These are phyloP conservation scores for Oryza meyeriana DNA, from an alignment of 176 grass and related monocot genomes.

Conservation along the genomic window DNA sequence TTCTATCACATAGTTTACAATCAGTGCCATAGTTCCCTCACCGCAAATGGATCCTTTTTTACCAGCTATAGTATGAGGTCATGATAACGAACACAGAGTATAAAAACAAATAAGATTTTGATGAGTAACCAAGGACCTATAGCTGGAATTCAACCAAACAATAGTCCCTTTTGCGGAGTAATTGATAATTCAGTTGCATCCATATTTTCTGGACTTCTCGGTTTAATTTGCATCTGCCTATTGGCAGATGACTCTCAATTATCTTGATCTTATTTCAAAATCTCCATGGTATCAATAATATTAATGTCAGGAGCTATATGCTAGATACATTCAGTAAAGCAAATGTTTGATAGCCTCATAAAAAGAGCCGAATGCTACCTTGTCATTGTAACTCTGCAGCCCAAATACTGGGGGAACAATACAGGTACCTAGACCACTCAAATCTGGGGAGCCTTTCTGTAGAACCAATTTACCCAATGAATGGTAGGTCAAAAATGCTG, in stretches of 20 bases:
- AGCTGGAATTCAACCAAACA: neutral
- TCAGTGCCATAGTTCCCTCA: neutral
- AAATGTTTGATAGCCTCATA: neutral
- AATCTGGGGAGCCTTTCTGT: slow-evolving; percentile 28
- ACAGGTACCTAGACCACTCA: neutral
- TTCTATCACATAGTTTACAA: neutral
- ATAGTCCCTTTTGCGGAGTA: neutral
- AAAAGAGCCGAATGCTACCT: slow-evolving; percentile 33
- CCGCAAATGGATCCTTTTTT: neutral
- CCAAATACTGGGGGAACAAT: slow-evolving; percentile 63
- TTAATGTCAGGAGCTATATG: neutral
- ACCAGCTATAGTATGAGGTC: neutral
- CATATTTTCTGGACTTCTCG: neutral
- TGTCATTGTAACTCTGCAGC: slow-evolving; percentile 66
- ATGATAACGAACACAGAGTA: neutral
- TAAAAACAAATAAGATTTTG: neutral
- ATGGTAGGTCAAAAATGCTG: slow-evolving; percentile 72
- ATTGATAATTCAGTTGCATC: neutral
- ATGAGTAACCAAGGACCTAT: neutral
- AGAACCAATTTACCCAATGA: slow-evolving; percentile 58
- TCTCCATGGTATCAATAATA: neutral
- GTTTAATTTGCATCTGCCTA: neutral
- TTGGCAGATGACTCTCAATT: neutral
- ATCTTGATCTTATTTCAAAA: neutral
- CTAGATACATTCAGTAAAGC: neutral